A percentile compares a stretch with the other conserved stretches of the same genome.
Evolutionary conservation across 2,329 filamentous ascomycete genomes (phyloP).

Genomic region (Trichoderma sp.): DNA sequence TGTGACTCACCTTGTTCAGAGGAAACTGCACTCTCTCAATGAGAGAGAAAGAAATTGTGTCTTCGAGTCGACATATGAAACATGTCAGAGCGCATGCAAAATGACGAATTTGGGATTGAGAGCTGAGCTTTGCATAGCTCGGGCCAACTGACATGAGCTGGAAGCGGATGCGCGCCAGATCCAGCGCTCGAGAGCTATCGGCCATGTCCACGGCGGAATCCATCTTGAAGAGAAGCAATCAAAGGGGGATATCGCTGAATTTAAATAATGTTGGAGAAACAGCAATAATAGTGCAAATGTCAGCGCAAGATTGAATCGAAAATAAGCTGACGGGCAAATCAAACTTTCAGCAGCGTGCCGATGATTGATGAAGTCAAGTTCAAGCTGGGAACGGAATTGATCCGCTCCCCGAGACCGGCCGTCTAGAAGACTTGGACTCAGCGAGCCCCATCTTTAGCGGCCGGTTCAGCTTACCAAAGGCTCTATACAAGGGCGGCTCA

Average conservation of each 20-base stretch:
- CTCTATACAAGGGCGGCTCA: background rate
- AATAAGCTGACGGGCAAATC: constrained; percentile 5
- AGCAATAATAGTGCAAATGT: background rate
- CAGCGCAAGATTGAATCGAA: background rate
- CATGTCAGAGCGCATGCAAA: constrained; percentile 20
- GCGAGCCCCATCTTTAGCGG: constrained; percentile 2
- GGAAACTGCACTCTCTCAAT: constrained; percentile 99
- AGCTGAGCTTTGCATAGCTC: background rate
- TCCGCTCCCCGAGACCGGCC: constrained; percentile 18
- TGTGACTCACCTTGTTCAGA: constrained; percentile 60
- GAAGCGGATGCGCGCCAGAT: constrained; percentile 88
- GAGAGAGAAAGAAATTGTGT: constrained; percentile 95
- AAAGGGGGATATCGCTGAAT: background rate
- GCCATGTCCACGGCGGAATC: constrained; percentile 87
- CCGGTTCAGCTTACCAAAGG: background rate
- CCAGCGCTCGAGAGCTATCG: constrained; percentile 80
- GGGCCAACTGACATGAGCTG: constrained; percentile 75
- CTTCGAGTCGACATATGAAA: constrained; percentile 72
- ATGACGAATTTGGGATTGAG: background rate
- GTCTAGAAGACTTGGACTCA: background rate
- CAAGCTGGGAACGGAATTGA: background rate
- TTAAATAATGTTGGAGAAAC: background rate
- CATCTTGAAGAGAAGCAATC: constrained; percentile 56
- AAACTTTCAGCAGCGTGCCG: background rate
- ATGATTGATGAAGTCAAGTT: background rate